phyloP scores from a whole-genome alignment of 441 rosid species.

The Capsella rubella region DNA sequence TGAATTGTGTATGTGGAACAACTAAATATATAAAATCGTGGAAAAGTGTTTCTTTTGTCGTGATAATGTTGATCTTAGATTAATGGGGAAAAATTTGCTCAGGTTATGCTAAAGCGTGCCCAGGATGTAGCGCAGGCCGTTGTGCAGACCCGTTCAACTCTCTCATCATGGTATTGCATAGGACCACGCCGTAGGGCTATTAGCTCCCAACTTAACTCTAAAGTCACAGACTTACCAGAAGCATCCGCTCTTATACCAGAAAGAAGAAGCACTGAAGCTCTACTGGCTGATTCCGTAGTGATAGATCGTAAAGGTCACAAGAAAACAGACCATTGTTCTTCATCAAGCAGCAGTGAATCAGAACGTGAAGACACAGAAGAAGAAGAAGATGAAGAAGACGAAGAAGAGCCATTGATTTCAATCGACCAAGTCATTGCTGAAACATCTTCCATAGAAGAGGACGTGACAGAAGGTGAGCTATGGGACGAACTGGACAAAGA shows the following conservation, averaged over 20 bases:
- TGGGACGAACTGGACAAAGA: conserved; percentile 93
- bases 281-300: conserved; percentile 43
- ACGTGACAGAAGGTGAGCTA: conserved; percentile 72
- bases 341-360: conserved; percentile 56
- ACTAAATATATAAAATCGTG: background rate
- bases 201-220: conserved; percentile 50
- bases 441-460: conserved; percentile 55
- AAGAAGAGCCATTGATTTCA: conserved; percentile 67
- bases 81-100: background rate
- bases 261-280: conserved; percentile 55
- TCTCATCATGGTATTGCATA: conserved; percentile 93
- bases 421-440: conserved; percentile 47
- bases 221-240: conserved; percentile 58
- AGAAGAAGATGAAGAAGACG: conserved; percentile 67
- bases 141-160: conserved; percentile 75
- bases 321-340: conserved; percentile 45
- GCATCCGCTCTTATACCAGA: conserved; percentile 51
- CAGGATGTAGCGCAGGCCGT: conserved; percentile 92
- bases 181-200: conserved; percentile 79
- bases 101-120: conserved; percentile 96
- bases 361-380: conserved; percentile 49
- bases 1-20: conserved; percentile 17
- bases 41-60: background rate
- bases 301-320: conserved; percentile 46
- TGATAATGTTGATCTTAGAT: conserved; percentile 9